Percentiles rank a stretch among this genome's conserved stretches.
These are phyloP conservation scores for Candida glaebosa DNA, from an alignment of 805 yeast species.

Conservation along the genomic window DNA sequence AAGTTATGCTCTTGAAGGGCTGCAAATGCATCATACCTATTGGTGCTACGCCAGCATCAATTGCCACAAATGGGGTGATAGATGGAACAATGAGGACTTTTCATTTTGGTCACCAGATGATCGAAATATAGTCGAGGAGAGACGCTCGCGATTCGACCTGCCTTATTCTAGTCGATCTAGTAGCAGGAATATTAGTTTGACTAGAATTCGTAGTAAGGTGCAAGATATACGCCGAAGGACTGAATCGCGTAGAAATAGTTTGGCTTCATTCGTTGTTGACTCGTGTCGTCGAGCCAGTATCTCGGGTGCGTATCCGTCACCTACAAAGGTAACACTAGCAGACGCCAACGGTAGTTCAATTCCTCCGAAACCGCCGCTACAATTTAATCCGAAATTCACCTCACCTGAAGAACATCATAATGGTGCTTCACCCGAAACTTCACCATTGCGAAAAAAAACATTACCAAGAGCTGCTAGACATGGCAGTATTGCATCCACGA, in stretches of 20 bases:
- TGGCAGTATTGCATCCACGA: background rate
- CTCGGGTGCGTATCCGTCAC: background rate
- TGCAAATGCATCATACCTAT: conserved; percentile 66
- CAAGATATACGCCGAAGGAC: background rate
- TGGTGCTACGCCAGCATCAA: conserved; percentile 84
- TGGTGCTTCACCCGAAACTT: background rate
- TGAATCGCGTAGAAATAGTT: conserved; percentile 4
- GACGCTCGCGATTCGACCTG: conserved; percentile 4
- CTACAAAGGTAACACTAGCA: background rate
- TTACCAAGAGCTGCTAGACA: background rate
- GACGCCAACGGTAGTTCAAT: conserved; percentile 1
- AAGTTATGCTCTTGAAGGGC: conserved; percentile 72
- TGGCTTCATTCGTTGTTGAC: background rate
- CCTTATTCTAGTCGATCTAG: background rate
- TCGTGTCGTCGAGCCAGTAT: conserved; percentile 1
- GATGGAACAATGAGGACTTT: conserved; percentile 92
- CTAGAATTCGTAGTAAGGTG: conserved; percentile 2
- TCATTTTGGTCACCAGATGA: conserved; percentile 80
- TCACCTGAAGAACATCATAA: background rate
- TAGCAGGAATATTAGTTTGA: conserved; percentile 1
- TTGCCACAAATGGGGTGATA: conserved; percentile 82
- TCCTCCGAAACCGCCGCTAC: background rate
- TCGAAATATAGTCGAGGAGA: conserved; percentile 21
- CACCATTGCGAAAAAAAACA: background rate
- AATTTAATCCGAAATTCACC: conserved; percentile 2